A percentile compares a stretch with the other conserved stretches of the same genome.
phyloP scores from a whole-genome alignment of 2,329 filamentous ascomycete genomes.

The Xylaria arbuscula region DNA sequence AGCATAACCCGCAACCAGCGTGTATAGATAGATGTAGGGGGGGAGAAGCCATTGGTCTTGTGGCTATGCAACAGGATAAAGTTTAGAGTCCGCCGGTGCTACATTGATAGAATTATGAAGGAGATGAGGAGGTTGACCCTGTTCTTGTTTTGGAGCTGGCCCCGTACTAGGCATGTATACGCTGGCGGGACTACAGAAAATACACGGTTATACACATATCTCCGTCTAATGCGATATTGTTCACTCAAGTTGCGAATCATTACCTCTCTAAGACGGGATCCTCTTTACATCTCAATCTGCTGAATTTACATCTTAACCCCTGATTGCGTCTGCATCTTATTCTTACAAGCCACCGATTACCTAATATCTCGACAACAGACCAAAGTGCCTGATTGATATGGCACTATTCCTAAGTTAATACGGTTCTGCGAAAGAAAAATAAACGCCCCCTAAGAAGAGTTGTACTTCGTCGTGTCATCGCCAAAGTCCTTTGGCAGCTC shows the following conservation, averaged over 20 bases:
- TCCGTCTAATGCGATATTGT: neutral
- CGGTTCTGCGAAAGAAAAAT: neutral
- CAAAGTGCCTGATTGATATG: neutral
- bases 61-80: neutral
- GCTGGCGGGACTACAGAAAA: neutral
- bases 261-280: neutral
- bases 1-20: neutral
- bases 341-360: neutral
- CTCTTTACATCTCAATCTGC: neutral
- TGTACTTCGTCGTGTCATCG: constrained; percentile 32
- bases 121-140: neutral
- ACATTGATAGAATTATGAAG: neutral
- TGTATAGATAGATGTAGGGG: neutral
- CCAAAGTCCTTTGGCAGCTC: constrained; percentile 40
- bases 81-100: neutral
- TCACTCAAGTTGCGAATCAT: neutral
- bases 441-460: constrained; percentile 5
- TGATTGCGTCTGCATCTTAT: neutral
- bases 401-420: neutral
- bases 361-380: neutral
- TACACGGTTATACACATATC: constrained; percentile 1
- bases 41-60: constrained; percentile 23
- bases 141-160: neutral
- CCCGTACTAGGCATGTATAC: neutral
- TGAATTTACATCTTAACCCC: neutral